Evolutionary conservation across 495 filamentous ascomycete genomes (phyloP).

Genomic region (Podospora appendiculata): DNA sequence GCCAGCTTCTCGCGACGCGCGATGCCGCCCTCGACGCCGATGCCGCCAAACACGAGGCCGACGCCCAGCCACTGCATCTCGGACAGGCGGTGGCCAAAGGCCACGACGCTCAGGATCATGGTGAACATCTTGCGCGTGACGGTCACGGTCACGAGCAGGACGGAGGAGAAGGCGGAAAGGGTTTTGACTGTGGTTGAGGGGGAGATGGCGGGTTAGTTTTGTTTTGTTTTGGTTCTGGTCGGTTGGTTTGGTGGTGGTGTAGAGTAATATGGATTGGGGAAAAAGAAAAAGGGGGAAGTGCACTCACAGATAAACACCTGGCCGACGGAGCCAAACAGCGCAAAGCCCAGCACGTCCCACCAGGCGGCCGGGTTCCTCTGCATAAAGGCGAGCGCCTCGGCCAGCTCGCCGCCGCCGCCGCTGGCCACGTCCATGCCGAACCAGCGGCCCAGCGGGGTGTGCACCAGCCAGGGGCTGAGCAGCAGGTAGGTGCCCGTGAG

Average conservation of each 20-base stretch:
- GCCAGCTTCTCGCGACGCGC: constrained; percentile 75
- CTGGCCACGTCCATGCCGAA: constrained; percentile 54
- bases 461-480: constrained; percentile 67
- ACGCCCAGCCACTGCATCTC: constrained; percentile 87
- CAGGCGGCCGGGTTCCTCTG: constrained; percentile 66
- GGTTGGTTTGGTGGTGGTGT: not conserved
- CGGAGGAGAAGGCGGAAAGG: constrained; percentile 78
- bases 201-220: no score
- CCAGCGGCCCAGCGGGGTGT: constrained; percentile 56
- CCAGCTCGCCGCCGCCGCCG: constrained; percentile 58
- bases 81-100: constrained; percentile 82
- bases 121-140: constrained; percentile 98
- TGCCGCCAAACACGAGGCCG: constrained; percentile 85
- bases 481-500: constrained; percentile 71
- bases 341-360: constrained; percentile 81
- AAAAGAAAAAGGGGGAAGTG: not conserved
- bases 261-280: not conserved
- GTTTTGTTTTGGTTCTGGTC: constrained; percentile 22
- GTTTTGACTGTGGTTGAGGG: constrained; percentile 58
- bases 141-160: constrained; percentile 91
- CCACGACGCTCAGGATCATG: constrained; percentile 92
- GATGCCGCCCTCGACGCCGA: constrained; percentile 83
- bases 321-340: constrained; percentile 85
- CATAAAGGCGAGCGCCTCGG: constrained; percentile 73
- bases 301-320: constrained; percentile 89